Base-by-base conservation (phyloP, 192 early-diverging fungal species). In the Rhizophlyctis rosea region DNA sequence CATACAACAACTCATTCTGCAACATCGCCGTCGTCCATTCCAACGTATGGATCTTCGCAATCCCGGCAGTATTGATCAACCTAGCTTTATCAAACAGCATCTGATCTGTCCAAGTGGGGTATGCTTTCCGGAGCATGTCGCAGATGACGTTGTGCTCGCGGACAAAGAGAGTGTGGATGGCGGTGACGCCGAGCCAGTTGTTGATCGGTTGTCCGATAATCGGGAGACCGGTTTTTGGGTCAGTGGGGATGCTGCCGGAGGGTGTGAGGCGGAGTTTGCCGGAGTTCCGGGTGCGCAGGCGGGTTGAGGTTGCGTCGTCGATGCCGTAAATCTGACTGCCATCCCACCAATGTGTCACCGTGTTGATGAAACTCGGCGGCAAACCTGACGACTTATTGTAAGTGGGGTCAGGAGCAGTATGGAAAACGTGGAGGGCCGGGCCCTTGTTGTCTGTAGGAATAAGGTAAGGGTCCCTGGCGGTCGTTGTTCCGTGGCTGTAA, bases 21-120 rank as follows among this genome's bases (percentile, higher is more conserved):
- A 73, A 47, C 18, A 73, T 53, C 3, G 61, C 71, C 9, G 71
- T 67, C 0, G 71, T 73, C 71, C 71, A 73, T 50, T 73, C 71
- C n/a, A 71, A 35, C 16, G 67, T 70, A 52, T 73, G 71, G 24
- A 73, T 71, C 32, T 73, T 73, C 3, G 71, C 71, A 24, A 56
- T 65, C 13, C 66, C 32, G n/a, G 71, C 71, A 27, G 62, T 47
- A 16, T 39, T 39, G n/a, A 73, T 50, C 44, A 73, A 49, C 0
- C 71, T 47, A 1, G 72, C 72, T 30, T 31, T 65, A 27, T 69
- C 69, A 56, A 66, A 62, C 0, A 73, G 36, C 47, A 71, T 47
- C 52, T 73, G 69, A 62, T 70, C 72, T 2, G 39, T 52, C 72
- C 68, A 71, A 21, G 16, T 27, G 7, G 72, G 68, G 62, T 73